phyloP scores from a whole-genome alignment of 805 yeast species.

The Lipomyces sp. region DNA sequence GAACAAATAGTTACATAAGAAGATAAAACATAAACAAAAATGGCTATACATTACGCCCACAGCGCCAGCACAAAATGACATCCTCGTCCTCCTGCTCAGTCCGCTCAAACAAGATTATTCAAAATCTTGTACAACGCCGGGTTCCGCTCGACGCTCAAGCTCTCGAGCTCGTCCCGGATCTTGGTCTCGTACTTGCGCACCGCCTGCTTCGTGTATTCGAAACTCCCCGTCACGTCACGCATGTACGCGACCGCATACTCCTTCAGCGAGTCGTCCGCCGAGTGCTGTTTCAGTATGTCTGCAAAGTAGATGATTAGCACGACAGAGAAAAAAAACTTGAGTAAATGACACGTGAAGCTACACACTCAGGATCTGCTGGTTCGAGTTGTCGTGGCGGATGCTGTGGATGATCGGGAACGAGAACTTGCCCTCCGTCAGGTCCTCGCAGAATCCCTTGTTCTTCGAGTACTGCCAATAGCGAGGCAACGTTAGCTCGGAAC shows the following conservation, averaged over 20 bases:
- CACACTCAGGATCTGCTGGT: constrained; percentile 44
- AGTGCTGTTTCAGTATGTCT: constrained; percentile 52
- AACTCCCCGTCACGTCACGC: constrained; percentile 41
- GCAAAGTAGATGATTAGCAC: constrained; percentile 6
- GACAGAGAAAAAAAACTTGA: constrained; percentile 4
- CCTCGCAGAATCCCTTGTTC: constrained; percentile 80
- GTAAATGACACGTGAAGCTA: constrained; percentile 7
- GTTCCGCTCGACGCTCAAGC: constrained; percentile 15
- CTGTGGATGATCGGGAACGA: constrained; percentile 82
- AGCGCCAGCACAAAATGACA: neutral
- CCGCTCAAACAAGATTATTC: neutral
- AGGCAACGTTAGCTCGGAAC: neutral
- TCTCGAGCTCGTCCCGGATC: constrained; percentile 13
- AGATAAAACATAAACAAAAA: neutral
- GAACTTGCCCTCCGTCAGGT: constrained; percentile 82
- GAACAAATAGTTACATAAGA: neutral
- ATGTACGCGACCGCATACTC: constrained; percentile 50
- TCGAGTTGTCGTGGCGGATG: constrained; percentile 40
- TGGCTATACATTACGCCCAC: neutral
- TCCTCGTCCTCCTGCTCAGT: neutral
- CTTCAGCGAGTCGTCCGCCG: constrained; percentile 51
- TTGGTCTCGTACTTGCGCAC: constrained; percentile 12
- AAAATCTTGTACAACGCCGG: constrained; percentile 19
- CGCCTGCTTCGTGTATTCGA: constrained; percentile 39
- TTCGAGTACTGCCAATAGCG: constrained; percentile 41